A percentile compares a stretch with the other conserved stretches of the same genome.
Conservation (phyloP, 805 yeast species). For the Candida ascalaphidarum region DNA sequence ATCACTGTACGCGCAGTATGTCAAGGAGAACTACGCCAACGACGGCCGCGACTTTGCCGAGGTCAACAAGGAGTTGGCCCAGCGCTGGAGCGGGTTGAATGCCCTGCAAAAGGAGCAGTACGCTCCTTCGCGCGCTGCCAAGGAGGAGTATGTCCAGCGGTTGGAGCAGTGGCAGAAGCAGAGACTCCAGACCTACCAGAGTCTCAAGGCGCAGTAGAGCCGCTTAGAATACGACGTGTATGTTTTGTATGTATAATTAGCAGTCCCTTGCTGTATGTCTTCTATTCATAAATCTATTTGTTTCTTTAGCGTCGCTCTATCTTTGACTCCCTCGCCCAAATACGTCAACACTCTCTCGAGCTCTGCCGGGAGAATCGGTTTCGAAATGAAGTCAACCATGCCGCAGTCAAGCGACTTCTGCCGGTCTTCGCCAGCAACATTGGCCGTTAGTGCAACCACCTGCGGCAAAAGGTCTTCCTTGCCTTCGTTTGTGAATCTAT, state of each 20-base stretch:
- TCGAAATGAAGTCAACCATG: slow-evolving; percentile 45
- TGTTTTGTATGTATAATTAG: not conserved
- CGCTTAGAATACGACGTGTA: not conserved
- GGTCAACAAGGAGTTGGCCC: slow-evolving; percentile 15
- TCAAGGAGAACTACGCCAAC: slow-evolving; percentile 16
- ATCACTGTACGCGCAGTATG: slow-evolving; percentile 19
- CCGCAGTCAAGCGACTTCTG: slow-evolving; percentile 39
- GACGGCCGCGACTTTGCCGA: slow-evolving; percentile 16
- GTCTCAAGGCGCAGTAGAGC: too few species aligned
- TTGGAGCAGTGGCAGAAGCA: slow-evolving; percentile 21
- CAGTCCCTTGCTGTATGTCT: not conserved
- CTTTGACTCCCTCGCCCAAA: not conserved
- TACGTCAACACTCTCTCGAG: slow-evolving; percentile 27
- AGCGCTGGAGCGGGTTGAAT: slow-evolving; percentile 22
- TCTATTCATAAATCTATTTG: not conserved
- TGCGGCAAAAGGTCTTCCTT: slow-evolving; percentile 18
- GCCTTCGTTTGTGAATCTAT: slow-evolving; percentile 15
- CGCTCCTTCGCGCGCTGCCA: slow-evolving; percentile 9
- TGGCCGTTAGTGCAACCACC: slow-evolving; percentile 42
- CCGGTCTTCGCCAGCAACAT: slow-evolving; percentile 47
- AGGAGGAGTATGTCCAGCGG: slow-evolving; percentile 11
- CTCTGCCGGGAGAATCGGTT: slow-evolving; percentile 43
- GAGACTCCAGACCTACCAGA: slow-evolving; percentile 15
- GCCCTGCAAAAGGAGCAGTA: slow-evolving; percentile 18
- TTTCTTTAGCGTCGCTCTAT: not conserved